Evolutionary conservation across 345 rosid species (phyloP), one percentile per base, ranked within the genome.

Genomic region (Sonneratia caseolaris): DNA sequence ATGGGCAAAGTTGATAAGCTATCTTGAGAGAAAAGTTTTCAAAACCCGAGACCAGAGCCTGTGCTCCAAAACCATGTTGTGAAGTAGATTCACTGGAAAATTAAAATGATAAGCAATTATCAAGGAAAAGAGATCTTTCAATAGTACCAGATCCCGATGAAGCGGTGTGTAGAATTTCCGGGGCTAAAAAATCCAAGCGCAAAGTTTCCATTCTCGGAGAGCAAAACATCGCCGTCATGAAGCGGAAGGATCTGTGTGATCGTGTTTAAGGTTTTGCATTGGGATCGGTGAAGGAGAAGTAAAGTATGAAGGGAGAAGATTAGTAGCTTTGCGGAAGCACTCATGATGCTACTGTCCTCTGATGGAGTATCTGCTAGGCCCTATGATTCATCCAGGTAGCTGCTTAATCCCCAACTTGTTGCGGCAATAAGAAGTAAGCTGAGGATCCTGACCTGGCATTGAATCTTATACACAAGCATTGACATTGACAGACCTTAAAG

Each of bases 141-240:
- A 57, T 83, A 72, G 75, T 88, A 91, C 97, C 98, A 91, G 35
- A 88, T 89, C 37, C 95, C 98, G 13, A 93, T 78, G 42, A 87
- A 91, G 22, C 88, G 82, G 13, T 70, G 80, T n/a, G 35, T 77
- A 3, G 98, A 88, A 61, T 68, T 72, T 13, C 82, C 82, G 0
- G 82, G 73, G 73, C 84, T 85, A 76, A 89, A 87, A 81, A 89
- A 89, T n/a, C 94, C 94, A n/a, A 89, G 85, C 7, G 80, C 84
- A 18, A 81, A 89, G 36, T 70, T 71, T 37, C 68, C 75, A 13
- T 80, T 77, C 3, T 66, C 11, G 1, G 94, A 89, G 71, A 72
- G 78, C 21, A 89, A 36, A 27, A 80, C 69, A 21, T 83, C 81
- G 18, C 86, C 85, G n/a, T 87, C 91, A 79, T 13, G n/a, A 42